These are phyloP conservation scores for Mycosarcoma maydis DNA, from an alignment of 1,284 basidiomycete species.

Conservation along the genomic window DNA sequence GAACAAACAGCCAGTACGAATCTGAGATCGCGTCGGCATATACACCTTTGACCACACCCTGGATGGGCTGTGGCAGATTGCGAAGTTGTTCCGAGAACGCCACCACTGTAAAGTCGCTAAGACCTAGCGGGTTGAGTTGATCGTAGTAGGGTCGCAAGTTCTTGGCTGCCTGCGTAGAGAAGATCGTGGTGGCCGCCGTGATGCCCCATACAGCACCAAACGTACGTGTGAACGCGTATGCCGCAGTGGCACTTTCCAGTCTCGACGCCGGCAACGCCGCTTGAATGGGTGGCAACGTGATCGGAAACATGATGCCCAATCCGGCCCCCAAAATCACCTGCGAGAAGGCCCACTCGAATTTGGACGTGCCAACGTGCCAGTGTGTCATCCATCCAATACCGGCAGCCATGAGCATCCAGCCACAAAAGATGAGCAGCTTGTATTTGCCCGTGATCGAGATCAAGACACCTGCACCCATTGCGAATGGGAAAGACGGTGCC, in stretches of 20 bases:
- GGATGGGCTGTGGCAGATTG: slow-evolving; percentile 19
- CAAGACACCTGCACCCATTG: slow-evolving; percentile 52
- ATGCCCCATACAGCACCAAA: slow-evolving; percentile 57
- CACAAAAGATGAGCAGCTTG: slow-evolving; percentile 64
- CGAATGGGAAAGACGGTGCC: slow-evolving; percentile 45
- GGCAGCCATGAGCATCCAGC: slow-evolving; percentile 53
- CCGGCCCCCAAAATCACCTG: slow-evolving; percentile 56
- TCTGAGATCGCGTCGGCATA: slow-evolving; percentile 25
- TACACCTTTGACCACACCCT: slow-evolving; percentile 6
- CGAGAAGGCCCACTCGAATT: slow-evolving; percentile 67
- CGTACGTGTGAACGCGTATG: slow-evolving; percentile 48
- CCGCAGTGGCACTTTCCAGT: slow-evolving; percentile 48
- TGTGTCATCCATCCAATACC: slow-evolving; percentile 66
- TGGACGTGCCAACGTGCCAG: slow-evolving; percentile 65
- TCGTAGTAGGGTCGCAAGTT: slow-evolving; percentile 24
- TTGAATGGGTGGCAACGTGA: slow-evolving; percentile 54
- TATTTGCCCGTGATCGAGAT: slow-evolving; percentile 64
- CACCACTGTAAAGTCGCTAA: slow-evolving; percentile 35
- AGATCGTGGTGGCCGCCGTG: slow-evolving; percentile 45
- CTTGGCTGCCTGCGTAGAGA: slow-evolving; percentile 31
- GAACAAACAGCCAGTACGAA: slow-evolving; percentile 34
- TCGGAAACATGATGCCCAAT: slow-evolving; percentile 46
- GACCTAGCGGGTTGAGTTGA: slow-evolving; percentile 30
- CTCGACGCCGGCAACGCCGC: slow-evolving; percentile 46
- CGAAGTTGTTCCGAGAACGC: slow-evolving; percentile 21